A percentile compares a stretch with the other conserved stretches of the same genome.
Evolutionary conservation across 768 basidiomycete genomes (phyloP).

Genomic region (Mycena epipterygia): DNA sequence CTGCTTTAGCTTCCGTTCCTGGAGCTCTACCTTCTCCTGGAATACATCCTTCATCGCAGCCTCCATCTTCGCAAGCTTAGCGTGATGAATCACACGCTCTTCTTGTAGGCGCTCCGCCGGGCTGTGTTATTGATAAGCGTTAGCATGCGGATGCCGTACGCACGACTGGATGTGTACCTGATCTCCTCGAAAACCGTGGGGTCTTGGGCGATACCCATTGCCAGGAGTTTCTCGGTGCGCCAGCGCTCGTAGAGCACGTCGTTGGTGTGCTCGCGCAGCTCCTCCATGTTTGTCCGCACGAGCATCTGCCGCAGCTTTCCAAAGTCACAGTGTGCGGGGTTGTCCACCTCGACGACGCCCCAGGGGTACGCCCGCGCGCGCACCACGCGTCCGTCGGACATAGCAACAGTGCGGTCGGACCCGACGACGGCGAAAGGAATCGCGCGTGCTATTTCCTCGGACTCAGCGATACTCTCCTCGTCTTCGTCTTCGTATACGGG

Average conservation of each 20-base stretch:
- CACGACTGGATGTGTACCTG: slow-evolving; percentile 74
- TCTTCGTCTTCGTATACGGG: slow-evolving; percentile 98
- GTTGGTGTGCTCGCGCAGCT: slow-evolving; percentile 96
- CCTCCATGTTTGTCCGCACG: slow-evolving; percentile 99
- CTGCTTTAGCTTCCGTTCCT: slow-evolving; percentile 98
- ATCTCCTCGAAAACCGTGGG: slow-evolving; percentile 98
- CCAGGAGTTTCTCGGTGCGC: slow-evolving; percentile 94
- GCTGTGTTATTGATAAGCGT: slow-evolving; percentile 57
- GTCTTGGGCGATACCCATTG: slow-evolving; percentile 98
- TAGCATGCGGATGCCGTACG: slow-evolving; percentile 11
- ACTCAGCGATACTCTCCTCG: slow-evolving; percentile 96
- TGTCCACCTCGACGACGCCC: slow-evolving; percentile 99
- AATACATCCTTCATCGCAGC: slow-evolving; percentile 99
- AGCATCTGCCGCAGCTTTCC: slow-evolving; percentile 99
- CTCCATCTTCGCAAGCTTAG: slow-evolving; percentile 99
- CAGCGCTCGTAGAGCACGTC: slow-evolving; percentile 97
- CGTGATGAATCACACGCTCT: slow-evolving; percentile 95
- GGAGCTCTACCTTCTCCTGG: slow-evolving; percentile 99
- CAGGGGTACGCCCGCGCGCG: slow-evolving; percentile 97
- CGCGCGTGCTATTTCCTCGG: slow-evolving; percentile 97
- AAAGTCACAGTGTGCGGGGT: slow-evolving; percentile 99
- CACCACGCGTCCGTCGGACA: slow-evolving; percentile 90
- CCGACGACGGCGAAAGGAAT: slow-evolving; percentile 99
- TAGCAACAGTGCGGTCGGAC: slow-evolving; percentile 83
- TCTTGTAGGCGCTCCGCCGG: slow-evolving; percentile 96